Base-by-base conservation (phyloP, 1,284 basidiomycete genomes). In the Amylostereum areolatum region DNA sequence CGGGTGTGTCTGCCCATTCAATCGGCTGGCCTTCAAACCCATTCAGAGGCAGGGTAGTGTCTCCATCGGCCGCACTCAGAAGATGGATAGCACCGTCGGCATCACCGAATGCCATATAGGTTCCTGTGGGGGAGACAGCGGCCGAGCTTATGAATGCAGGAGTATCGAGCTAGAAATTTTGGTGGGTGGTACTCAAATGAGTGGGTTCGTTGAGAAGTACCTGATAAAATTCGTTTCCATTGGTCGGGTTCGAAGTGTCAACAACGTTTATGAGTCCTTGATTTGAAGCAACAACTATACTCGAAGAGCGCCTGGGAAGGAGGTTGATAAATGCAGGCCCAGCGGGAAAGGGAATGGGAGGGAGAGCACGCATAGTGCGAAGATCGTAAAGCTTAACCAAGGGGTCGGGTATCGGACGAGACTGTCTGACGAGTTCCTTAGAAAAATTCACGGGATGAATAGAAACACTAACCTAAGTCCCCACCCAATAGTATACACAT, bases 341-440 rank as follows among this genome's bases (percentile, higher is more conserved):
- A 31, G 85, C 80, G 2, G 92, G 83, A 63, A 98, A 98, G 1
- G 91, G 84, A 33, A 98, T 79, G 0, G 94, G 92, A 0, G 84
- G 83, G 29, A 88, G 77, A 2, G 90, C 74, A 33, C 85, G 82
- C 71, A 97, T 80, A 37, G 78, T 88, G 30, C 96, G 84, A 28
- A 93, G 64, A 64, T 99, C 96, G 62, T 91, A 97, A 8, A 97
- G 78, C 66, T 97, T 96, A 57, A 99, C 89, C 28, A 97, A 73
- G 2, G 93, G 90, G 64, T 98, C 96, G 0, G 92, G 88, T 46
- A 90, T 80, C 1, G 95, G 92, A 42, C 89, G 86, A 24, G 89
- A 87, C 66, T 92, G 91, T 62, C 91, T 93, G 60, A 8, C 18
- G 18, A n/a, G 36, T n/a, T 5, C 43, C 42, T n/a, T 53, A 48